phyloP scores from a whole-genome alignment of 192 early-diverging fungal genomes.

The Martensiomyces pterosporus region DNA sequence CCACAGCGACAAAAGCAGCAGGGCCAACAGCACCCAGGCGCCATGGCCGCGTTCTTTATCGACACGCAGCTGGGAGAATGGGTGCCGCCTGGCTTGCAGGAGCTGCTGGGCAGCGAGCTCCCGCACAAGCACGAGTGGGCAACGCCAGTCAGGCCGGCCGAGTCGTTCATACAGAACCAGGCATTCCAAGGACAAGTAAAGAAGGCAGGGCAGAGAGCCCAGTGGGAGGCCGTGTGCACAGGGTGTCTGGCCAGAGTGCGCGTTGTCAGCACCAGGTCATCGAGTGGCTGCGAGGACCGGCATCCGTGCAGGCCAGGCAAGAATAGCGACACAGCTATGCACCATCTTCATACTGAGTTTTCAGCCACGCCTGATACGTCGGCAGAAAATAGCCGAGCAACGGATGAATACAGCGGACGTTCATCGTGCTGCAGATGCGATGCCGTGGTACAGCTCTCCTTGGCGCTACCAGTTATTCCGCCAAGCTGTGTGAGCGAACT shows the following conservation, averaged over 20 bases:
- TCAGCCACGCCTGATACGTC: neutral
- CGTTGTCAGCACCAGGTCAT: too few species aligned
- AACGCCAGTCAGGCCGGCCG: neutral
- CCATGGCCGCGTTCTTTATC: constrained; percentile 25
- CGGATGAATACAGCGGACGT: neutral
- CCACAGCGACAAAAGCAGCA: neutral
- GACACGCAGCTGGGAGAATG: constrained; percentile 30
- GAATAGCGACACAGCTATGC: too few species aligned
- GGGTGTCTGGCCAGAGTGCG: constrained; percentile 20
- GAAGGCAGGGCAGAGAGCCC: too few species aligned
- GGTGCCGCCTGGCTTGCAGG: constrained; percentile 18
- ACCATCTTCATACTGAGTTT: too few species aligned
- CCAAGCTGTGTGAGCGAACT: too few species aligned
- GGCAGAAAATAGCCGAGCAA: constrained; percentile 5
- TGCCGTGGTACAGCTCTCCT: neutral
- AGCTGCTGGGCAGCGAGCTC: constrained; percentile 4
- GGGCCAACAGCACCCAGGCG: constrained; percentile 11
- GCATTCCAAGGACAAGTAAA: neutral
- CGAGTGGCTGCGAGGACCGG: too few species aligned
- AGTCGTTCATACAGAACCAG: neutral
- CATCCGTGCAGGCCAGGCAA: too few species aligned
- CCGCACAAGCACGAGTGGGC: constrained; percentile 46
- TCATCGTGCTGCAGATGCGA: constrained; percentile 41
- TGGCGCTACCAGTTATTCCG: constrained; percentile 16
- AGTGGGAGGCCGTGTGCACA: constrained; percentile 23